phyloP scores from a whole-genome alignment of 192 early-diverging fungal species.

The Backusella australiensis region DNA sequence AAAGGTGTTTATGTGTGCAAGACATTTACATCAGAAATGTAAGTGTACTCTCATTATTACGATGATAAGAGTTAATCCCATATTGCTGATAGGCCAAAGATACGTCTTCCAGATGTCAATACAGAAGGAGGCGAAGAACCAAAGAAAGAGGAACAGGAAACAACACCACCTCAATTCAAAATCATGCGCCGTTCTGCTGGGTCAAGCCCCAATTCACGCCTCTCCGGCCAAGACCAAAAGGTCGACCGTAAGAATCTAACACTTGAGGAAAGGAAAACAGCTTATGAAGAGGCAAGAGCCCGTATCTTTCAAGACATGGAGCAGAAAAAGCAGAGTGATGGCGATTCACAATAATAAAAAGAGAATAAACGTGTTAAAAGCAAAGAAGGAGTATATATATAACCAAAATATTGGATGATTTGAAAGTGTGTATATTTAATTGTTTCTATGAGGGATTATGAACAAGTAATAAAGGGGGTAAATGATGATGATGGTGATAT shows the following conservation, averaged over 20 bases:
- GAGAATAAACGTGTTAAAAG: background rate
- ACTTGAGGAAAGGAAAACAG: slow-evolving; percentile 63
- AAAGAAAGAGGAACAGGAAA: background rate
- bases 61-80: background rate
- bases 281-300: slow-evolving; percentile 69
- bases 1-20: slow-evolving; percentile 58
- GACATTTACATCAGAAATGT: slow-evolving; percentile 54
- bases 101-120: slow-evolving; percentile 49
- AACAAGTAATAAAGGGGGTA: background rate
- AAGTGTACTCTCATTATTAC: slow-evolving; percentile 12
- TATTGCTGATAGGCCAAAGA: slow-evolving; percentile 31
- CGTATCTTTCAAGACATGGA: slow-evolving; percentile 63
- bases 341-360: background rate
- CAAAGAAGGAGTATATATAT: background rate
- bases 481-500: background rate
- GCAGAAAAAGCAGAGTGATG: background rate
- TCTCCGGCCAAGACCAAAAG: background rate
- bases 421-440: too few relatives aligned
- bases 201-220: slow-evolving; percentile 11
- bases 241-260: slow-evolving; percentile 47
- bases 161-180: slow-evolving; percentile 36
- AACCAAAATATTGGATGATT: too few relatives aligned
- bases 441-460: background rate
- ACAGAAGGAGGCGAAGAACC: slow-evolving; percentile 41
- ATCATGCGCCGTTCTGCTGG: slow-evolving; percentile 40